Base-by-base conservation (phyloP, 768 basidiomycete genomes). In the Candolleomyces eurysporus region DNA sequence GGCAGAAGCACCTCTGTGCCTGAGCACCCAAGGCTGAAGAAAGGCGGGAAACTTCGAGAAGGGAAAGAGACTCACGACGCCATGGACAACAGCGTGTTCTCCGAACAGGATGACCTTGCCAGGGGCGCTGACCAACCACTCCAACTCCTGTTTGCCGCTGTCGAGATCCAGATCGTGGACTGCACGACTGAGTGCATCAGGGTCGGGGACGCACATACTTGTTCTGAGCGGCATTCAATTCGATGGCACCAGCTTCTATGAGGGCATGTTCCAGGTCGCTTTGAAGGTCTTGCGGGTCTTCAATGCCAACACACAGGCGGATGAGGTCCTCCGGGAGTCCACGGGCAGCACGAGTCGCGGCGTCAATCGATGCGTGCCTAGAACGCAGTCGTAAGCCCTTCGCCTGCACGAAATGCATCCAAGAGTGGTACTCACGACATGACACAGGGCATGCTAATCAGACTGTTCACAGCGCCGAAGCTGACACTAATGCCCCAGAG, bases 271-370 rank as follows among this genome's bases (percentile, higher is more conserved):
- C 94, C 22, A 99, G 87, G 73, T 99, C 97, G 71, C 97, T 96
- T 43, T 98, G 79, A 48, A 99, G 82, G 76, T 99, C 97, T 32
- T 85, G 81, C 0, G 93, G 82, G 73, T 99, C 97, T 76, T 99
- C 97, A 63, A 99, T 98, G 58, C 97, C 97, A 66, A 98, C 96
- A 68, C 97, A 99, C 49, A 99, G 83, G 50, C 97, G 91, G 67
- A 99, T 98, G 55, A 99, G 85, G 74, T 99, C 92, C 74, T 99
- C 97, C n/a, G 97, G 97, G 17, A 99, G 82, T 48, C 96, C 96
- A 59, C 97, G 92, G 45, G 88, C 94, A n/a, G 93, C 94, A 36
- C 97, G 90, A n/a, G 87, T 88, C 8, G 92, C 91, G 22, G 97
- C 87, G 69, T 98, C 96, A 65, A 99, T 99, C 43, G 97, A 98